Base-by-base conservation (phyloP, 1,139 yeast genomes). In the Pichia kudriavzevii region DNA sequence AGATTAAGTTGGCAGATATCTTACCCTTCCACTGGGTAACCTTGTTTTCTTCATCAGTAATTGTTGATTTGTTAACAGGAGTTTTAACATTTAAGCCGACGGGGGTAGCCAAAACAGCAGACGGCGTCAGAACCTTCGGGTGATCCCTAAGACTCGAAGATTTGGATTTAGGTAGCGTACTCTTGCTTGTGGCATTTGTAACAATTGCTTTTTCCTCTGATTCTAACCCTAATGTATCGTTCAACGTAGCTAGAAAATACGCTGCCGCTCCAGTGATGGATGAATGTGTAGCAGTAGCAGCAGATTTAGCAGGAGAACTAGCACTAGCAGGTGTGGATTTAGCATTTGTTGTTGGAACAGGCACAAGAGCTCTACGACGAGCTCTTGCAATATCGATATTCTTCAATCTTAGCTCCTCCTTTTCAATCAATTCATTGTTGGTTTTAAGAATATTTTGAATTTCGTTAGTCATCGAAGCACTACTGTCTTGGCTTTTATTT, bases 221-320 rank as follows among this genome's bases (percentile, higher is more conserved):
- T 17, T 65, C 68, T 30, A 73, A 48, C 31, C 67, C 72, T 40
- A 73, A 56, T 26, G 71, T 56, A 48, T 73, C 73, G 9, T 73
- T 65, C 41, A 73, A 57, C 1, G 77, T 64, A 1, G 75, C 69
- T 35, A 67, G 59, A 49, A 73, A 69, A 51, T 70, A 73, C 40
- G 60, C 59, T 35, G 67, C 66, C 0, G 78, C 73, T 45, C 73
- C 72, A 18, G 36, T 21, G 9, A 28, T 12, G 13, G 14, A 15
- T 7, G 25, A 20, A 10, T 19, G 11, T n/a, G n/a, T n/a, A n/a
- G n/a, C n/a, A n/a, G n/a, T n/a, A 29, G 4, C 22, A 21, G 20
- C 2, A 5, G 26, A 15, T 14, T 7, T 14, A 4, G 20, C n/a
- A 10, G 34, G 32, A 8, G 34, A 30, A n/a, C n/a, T n/a, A n/a